phyloP scores from a whole-genome alignment of 306 rosid genomes.

The Malus sieversii region DNA sequence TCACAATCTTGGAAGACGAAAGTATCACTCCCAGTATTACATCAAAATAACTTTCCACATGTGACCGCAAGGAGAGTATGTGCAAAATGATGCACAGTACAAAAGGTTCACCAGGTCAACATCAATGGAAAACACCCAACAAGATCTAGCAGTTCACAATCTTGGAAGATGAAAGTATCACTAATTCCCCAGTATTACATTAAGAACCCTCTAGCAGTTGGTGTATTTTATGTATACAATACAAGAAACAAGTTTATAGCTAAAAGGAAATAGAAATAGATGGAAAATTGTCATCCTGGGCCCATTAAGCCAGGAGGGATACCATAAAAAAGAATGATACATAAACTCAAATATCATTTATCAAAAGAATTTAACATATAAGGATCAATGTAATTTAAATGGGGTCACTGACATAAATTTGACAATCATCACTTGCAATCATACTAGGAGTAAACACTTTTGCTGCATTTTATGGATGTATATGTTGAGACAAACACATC shows the following conservation, averaged over 20 bases:
- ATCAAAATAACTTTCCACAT: background rate
- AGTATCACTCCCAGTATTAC: background rate
- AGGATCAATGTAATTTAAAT: background rate
- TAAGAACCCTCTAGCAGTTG: background rate
- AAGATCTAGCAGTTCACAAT: background rate
- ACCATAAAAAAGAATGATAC: background rate
- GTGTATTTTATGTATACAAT: background rate
- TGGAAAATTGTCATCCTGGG: background rate
- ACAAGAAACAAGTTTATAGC: background rate
- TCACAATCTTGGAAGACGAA: background rate
- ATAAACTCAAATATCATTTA: background rate
- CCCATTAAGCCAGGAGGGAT: background rate
- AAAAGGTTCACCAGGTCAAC: background rate
- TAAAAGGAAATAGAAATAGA: background rate
- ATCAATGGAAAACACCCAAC: background rate
- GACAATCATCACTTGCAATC: constrained; percentile 1
- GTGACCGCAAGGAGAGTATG: background rate
- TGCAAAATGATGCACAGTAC: background rate
- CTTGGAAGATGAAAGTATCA: background rate
- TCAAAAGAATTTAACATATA: background rate
- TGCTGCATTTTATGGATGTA: background rate
- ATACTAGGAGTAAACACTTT: background rate
- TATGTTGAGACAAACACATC: background rate
- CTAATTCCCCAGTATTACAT: background rate
- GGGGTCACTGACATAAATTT: background rate